Conservation (phyloP, 495 filamentous ascomycete species). For the Niebla homalea region DNA sequence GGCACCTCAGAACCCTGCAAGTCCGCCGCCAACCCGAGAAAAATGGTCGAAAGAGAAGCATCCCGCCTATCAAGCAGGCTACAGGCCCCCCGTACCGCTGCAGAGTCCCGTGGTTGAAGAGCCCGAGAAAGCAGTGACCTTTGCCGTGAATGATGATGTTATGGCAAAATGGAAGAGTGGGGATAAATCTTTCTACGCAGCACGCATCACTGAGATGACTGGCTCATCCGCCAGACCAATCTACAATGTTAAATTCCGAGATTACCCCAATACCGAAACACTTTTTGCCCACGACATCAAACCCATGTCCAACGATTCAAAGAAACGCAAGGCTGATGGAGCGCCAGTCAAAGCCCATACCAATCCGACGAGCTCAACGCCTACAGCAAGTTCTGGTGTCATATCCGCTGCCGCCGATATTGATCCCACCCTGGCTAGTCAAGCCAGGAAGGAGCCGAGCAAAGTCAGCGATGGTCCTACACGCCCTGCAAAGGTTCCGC, state of each 20-base stretch:
- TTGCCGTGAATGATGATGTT: constrained; percentile 80
- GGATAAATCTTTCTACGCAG: constrained; percentile 83
- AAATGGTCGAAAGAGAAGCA: constrained; percentile 67
- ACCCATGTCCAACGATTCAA: constrained; percentile 52
- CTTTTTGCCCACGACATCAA: constrained; percentile 74
- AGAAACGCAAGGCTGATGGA: constrained; percentile 84
- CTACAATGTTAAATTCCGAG: constrained; percentile 89
- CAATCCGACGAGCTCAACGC: constrained; percentile 44
- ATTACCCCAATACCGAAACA: constrained; percentile 76
- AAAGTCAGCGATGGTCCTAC: constrained; percentile 54
- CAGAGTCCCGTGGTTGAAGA: constrained; percentile 24
- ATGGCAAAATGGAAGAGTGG: constrained; percentile 83
- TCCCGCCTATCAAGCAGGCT: constrained; percentile 48
- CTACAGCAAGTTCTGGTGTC: constrained; percentile 45
- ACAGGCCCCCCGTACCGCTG: constrained; percentile 28
- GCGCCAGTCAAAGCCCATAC: not conserved
- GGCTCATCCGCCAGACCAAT: constrained; percentile 77
- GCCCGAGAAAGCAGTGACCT: constrained; percentile 38
- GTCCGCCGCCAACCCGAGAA: constrained; percentile 36
- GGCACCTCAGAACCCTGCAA: not conserved
- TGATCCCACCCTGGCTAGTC: constrained; percentile 62
- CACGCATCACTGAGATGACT: constrained; percentile 84
- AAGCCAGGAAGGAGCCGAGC: constrained; percentile 52
- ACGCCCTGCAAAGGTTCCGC: constrained; percentile 49
- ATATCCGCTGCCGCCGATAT: constrained; percentile 82